Conservation (phyloP, 768 basidiomycete genomes). For the Auricularia sp. region DNA sequence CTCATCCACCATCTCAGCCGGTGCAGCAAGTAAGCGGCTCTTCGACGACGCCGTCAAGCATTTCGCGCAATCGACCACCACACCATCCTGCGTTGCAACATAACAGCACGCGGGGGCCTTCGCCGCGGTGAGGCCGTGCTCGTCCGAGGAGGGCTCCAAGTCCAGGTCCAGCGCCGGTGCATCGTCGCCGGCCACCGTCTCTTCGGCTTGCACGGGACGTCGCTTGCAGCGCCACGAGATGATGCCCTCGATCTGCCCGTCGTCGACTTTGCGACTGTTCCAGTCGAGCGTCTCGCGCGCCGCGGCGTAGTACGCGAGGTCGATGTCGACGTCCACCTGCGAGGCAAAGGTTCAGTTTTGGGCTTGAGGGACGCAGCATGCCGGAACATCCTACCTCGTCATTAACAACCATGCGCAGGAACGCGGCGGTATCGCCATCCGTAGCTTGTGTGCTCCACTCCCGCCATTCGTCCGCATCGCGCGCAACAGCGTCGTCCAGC, state of each 20-base stretch:
- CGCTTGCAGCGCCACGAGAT: slow-evolving; percentile 29
- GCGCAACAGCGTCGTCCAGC: background rate
- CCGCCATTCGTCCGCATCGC: slow-evolving; percentile 44
- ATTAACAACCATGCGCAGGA: slow-evolving; percentile 76
- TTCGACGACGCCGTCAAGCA: too few species aligned
- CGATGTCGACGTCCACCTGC: slow-evolving; percentile 65
- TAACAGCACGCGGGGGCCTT: too few species aligned
- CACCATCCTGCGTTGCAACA: too few species aligned
- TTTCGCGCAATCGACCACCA: too few species aligned
- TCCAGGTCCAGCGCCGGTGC: slow-evolving; percentile 3
- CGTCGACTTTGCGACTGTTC: slow-evolving; percentile 87
- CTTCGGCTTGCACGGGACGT: slow-evolving; percentile 22
- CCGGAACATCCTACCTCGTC: slow-evolving; percentile 38
- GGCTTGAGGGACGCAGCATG: too few species aligned
- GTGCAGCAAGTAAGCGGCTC: too few species aligned
- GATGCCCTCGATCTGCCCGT: slow-evolving; percentile 71
- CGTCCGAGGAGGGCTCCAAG: background rate
- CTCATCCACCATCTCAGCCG: too few species aligned
- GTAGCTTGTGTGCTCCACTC: slow-evolving; percentile 74
- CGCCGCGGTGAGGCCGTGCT: too few species aligned
- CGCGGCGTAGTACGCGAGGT: slow-evolving; percentile 48
- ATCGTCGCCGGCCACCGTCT: slow-evolving; percentile 8
- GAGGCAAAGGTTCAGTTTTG: background rate
- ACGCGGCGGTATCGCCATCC: slow-evolving; percentile 70
- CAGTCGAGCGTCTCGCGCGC: slow-evolving; percentile 55